A percentile compares a stretch with the other conserved stretches of the same genome.
Evolutionary conservation across 305 asterid species (phyloP).

Genomic region (Plantago lanceolata): DNA sequence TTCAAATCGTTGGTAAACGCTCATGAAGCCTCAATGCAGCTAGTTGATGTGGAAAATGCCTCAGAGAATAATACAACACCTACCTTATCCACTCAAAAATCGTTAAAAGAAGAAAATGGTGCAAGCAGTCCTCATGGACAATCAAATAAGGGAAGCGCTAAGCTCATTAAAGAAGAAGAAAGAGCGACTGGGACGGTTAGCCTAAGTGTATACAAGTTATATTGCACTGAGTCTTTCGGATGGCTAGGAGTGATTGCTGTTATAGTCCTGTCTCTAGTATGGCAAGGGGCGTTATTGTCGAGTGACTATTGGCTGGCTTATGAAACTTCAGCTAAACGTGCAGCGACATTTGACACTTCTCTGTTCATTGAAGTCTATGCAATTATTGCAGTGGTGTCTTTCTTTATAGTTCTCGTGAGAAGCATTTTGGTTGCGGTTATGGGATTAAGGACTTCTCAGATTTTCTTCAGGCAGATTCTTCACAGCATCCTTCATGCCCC

Average conservation of each 20-base stretch:
- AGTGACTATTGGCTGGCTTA: slow-evolving; percentile 89
- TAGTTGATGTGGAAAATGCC: slow-evolving; percentile 66
- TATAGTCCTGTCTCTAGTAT: slow-evolving; percentile 44
- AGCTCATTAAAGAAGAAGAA: slow-evolving; percentile 92
- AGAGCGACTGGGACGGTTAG: slow-evolving; percentile 79
- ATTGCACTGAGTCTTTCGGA: slow-evolving; percentile 76
- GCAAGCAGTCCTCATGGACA: slow-evolving; percentile 40
- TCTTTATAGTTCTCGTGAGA: slow-evolving; percentile 46
- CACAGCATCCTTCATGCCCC: slow-evolving; percentile 86
- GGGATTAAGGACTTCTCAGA: slow-evolving; percentile 89
- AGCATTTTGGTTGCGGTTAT: slow-evolving; percentile 45
- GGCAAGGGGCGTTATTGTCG: slow-evolving; percentile 81
- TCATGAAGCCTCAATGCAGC: slow-evolving; percentile 88
- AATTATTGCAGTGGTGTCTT: slow-evolving; percentile 39
- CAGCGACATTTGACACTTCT: slow-evolving; percentile 57
- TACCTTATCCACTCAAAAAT: slow-evolving; percentile 32
- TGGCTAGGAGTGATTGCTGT: slow-evolving; percentile 64
- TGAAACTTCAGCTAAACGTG: slow-evolving; percentile 65
- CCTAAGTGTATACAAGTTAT: slow-evolving; percentile 63
- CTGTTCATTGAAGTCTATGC: slow-evolving; percentile 63
- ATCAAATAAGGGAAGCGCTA: slow-evolving; percentile 41
- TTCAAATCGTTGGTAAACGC: slow-evolving; percentile 79
- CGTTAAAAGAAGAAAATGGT: slow-evolving; percentile 54
- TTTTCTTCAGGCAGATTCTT: slow-evolving; percentile 76
- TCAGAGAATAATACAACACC: slow-evolving; percentile 30